Conservation (phyloP, 345 rosid genomes). For the Rhodomyrtus tomentosa region DNA sequence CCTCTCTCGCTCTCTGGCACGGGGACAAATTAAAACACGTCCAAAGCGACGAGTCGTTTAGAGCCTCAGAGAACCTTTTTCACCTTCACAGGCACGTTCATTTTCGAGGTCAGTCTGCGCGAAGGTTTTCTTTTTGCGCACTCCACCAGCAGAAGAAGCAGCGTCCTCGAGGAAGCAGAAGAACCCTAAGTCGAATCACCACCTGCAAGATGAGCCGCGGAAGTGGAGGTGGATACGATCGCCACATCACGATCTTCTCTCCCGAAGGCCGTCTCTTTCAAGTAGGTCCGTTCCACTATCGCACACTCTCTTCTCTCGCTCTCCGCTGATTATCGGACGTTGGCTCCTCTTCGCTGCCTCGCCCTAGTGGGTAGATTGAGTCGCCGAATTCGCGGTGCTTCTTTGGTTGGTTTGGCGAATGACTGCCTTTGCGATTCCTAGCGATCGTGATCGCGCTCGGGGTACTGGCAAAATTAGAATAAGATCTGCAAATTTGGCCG, state of each 20-base stretch:
- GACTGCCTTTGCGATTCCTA: background rate
- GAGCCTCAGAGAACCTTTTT: background rate
- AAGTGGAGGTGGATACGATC: slow-evolving; percentile 64
- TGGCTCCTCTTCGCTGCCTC: background rate
- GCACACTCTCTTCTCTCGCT: background rate
- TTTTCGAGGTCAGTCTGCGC: background rate
- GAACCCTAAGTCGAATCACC: background rate
- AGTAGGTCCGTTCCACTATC: slow-evolving; percentile 27
- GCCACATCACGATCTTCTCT: slow-evolving; percentile 60
- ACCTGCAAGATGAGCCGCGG: slow-evolving; percentile 40
- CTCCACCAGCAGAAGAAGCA: background rate
- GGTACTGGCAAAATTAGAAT: background rate
- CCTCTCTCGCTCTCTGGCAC: background rate
- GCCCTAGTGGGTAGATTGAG: background rate
- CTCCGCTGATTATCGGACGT: background rate
- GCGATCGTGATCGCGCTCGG: background rate
- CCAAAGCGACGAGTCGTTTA: background rate
- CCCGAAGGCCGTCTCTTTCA: slow-evolving; percentile 71
- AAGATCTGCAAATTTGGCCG: background rate
- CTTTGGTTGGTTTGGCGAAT: background rate
- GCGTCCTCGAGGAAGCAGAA: background rate
- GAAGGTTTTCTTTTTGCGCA: background rate
- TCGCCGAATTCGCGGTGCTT: background rate
- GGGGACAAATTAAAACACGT: background rate
- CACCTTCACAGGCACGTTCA: background rate